Evolutionary conservation across 441 rosid genomes (phyloP), one percentile per base, ranked within the genome.

Genomic region (Corymbia calophylla): DNA sequence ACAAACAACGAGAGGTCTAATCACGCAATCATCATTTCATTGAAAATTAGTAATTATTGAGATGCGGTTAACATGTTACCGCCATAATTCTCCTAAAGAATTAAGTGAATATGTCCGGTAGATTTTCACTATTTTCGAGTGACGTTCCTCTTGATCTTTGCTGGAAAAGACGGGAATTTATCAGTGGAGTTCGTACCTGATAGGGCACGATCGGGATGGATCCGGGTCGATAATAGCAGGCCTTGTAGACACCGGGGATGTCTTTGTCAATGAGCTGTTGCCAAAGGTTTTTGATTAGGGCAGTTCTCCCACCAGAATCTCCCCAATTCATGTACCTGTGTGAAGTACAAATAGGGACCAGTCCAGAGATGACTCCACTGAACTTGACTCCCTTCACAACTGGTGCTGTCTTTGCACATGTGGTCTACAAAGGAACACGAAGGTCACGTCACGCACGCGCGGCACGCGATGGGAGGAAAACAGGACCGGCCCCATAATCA

Each of bases 91-190:
- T 19, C 47, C 6, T 9, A 18, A 8, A 35, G 27, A 23, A 17
- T 19, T 18, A 5, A 70, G 8, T 23, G 51, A 49, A 49, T 6
- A 12, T 11, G 5, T 62, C 9, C 18, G 13, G 31, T 11, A 39
- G 49, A 39, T 73, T 39, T 39, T 11, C 5, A 9, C 51, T 39
- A 12, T 29, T 39, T 39, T 39, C 2, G 3, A 7, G 18, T 18
- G 5, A 11, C 29, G 7, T 12, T 6, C 49, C n/a, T 2, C 17
- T 0, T 18, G 23, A 73, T 23, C 21, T 39, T 3, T 1, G n/a
- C n/a, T 9, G 10, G 49, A 73, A 21, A 39, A 39, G 16, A 21
- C 0, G 15, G 82, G 51, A 39, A 21, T 39, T 39, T 9, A 7
- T 21, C 9, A 13, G 39, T 23, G 2, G 17, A 44, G 51, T 8